Evolutionary conservation across 1,284 basidiomycete species (phyloP).

Genomic region (Ustilago lituana): DNA sequence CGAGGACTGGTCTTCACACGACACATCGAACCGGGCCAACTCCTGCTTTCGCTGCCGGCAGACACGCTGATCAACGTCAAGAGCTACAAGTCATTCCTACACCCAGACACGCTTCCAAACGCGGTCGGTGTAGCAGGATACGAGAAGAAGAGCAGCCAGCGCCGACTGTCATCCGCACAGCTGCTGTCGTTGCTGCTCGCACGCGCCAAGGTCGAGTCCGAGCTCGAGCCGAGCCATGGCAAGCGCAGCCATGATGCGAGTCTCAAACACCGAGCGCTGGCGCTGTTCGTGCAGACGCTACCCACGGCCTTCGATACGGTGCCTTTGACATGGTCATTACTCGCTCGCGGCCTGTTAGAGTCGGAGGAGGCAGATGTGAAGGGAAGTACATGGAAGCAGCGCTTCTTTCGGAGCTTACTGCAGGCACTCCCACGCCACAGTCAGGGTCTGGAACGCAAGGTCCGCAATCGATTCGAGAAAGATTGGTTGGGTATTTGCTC

Average conservation of each 20-base stretch:
- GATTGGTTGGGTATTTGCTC: constrained; percentile 37
- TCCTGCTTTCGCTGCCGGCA: constrained; percentile 22
- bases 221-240: background rate
- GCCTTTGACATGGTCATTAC: constrained; percentile 47
- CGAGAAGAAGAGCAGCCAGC: background rate
- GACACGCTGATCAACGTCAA: constrained; percentile 37
- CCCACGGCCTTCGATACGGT: constrained; percentile 42
- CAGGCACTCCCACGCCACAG: constrained; percentile 38
- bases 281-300: constrained; percentile 44
- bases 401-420: constrained; percentile 23
- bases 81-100: constrained; percentile 20
- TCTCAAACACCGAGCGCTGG: constrained; percentile 18
- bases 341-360: background rate
- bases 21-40: constrained; percentile 23
- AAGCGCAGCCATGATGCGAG: background rate
- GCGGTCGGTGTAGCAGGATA: constrained; percentile 3
- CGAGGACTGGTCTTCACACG: constrained; percentile 43
- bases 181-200: constrained; percentile 32
- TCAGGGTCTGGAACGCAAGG: constrained; percentile 8
- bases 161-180: constrained; percentile 26
- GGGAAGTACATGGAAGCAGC: background rate
- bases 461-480: constrained; percentile 37
- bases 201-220: constrained; percentile 14
- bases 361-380: background rate
- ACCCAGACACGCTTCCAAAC: constrained; percentile 14